Evolutionary conservation across 1,284 basidiomycete genomes (phyloP).

Genomic region (Athelia sp.): DNA sequence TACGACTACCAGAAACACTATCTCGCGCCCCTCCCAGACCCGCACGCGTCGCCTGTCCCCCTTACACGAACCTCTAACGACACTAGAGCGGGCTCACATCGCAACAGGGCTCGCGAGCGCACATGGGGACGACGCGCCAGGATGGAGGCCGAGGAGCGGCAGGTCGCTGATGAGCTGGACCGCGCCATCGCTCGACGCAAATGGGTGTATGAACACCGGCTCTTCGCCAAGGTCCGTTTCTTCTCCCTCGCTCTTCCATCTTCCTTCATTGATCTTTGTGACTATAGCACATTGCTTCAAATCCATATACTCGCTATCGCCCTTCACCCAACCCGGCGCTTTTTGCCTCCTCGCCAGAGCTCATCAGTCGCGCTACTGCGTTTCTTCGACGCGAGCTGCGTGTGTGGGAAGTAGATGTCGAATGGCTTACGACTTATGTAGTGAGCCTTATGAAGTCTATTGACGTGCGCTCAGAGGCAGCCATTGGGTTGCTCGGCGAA

Average conservation of each 20-base stretch:
- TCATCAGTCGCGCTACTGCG: slow-evolving; percentile 63
- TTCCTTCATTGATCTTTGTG: background rate
- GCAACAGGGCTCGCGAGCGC: slow-evolving; percentile 31
- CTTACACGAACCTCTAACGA: slow-evolving; percentile 12
- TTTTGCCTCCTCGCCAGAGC: slow-evolving; percentile 68
- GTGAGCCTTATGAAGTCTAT: slow-evolving; percentile 82
- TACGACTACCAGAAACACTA: slow-evolving; percentile 80
- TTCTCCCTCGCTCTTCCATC: background rate
- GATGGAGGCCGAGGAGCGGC: slow-evolving; percentile 43
- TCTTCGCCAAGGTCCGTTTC: slow-evolving; percentile 74
- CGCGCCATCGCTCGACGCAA: slow-evolving; percentile 51
- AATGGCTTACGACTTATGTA: slow-evolving; percentile 79
- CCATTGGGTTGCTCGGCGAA: slow-evolving; percentile 76
- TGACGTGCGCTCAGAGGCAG: slow-evolving; percentile 83
- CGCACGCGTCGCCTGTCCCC: slow-evolving; percentile 37
- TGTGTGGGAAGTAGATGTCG: slow-evolving; percentile 82
- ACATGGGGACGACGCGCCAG: slow-evolving; percentile 51
- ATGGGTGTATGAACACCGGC: slow-evolving; percentile 67
- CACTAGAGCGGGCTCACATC: slow-evolving; percentile 15
- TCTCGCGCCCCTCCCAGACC: slow-evolving; percentile 55
- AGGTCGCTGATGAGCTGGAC: slow-evolving; percentile 61
- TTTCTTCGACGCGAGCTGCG: slow-evolving; percentile 83
- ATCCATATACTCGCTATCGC: slow-evolving; percentile 74
- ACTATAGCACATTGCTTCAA: slow-evolving; percentile 79
- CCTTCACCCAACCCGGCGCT: slow-evolving; percentile 79